Conservation (phyloP, 163 green algal genomes). For the Volvox carteri region DNA sequence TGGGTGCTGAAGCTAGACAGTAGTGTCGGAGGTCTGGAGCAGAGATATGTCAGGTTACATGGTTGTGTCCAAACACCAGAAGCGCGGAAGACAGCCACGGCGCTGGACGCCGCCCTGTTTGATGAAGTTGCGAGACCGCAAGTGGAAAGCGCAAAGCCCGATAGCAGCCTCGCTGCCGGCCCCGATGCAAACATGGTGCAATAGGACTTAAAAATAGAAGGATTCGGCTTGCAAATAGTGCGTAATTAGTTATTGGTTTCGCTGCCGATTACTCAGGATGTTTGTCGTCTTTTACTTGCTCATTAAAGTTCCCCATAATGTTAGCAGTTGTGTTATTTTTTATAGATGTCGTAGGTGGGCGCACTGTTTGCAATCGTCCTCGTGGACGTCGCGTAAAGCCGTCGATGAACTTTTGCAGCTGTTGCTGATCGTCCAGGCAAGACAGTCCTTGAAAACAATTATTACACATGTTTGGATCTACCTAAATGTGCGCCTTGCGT, state of each 20-base stretch:
- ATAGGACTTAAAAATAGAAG: neutral
- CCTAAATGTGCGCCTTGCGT: too few relatives aligned
- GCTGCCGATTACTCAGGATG: neutral
- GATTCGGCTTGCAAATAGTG: too few relatives aligned
- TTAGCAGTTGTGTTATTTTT: too few relatives aligned
- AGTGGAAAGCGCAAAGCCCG: neutral
- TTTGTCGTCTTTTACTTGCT: neutral
- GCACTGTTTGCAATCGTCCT: neutral
- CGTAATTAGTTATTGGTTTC: too few relatives aligned
- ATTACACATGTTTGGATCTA: conserved; percentile 40
- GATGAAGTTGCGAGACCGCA: neutral
- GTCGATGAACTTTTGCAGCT: conserved; percentile 53
- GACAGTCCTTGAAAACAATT: conserved; percentile 46
- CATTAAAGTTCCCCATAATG: too few relatives aligned
- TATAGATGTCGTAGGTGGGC: neutral
- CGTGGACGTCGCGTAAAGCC: conserved; percentile 32
- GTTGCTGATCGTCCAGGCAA: conserved; percentile 52
- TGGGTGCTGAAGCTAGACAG: neutral
- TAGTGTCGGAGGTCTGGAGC: neutral
- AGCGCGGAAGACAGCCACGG: neutral
- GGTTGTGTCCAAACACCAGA: neutral
- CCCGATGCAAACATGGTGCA: neutral
- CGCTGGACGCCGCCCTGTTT: neutral
- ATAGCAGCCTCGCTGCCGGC: neutral
- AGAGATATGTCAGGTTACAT: neutral